These are phyloP conservation scores for Debaryomyces sp. DNA, from an alignment of 1,139 yeast genomes.

Conservation along the genomic window DNA sequence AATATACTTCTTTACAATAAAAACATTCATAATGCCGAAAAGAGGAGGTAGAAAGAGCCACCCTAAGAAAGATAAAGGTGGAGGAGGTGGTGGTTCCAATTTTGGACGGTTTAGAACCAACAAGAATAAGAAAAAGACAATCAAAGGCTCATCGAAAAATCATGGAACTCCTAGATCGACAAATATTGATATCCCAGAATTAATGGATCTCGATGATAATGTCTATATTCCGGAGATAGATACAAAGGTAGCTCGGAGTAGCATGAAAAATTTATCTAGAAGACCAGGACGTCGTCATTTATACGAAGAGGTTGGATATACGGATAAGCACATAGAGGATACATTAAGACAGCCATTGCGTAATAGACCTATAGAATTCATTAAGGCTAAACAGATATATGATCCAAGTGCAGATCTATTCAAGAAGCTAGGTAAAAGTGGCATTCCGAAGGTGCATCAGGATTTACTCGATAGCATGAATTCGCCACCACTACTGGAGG, in stretches of 20 bases:
- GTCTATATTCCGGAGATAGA: conserved; percentile 29
- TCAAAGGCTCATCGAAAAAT: conserved; percentile 26
- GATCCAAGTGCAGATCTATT: conserved; percentile 64
- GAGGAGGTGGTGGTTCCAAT: conserved; percentile 20
- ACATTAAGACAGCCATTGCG: conserved; percentile 53
- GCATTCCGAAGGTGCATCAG: conserved; percentile 8
- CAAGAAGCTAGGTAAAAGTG: conserved; percentile 26
- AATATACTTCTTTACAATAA: background rate
- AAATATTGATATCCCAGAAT: conserved; percentile 32
- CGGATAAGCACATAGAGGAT: conserved; percentile 44
- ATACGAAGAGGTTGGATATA: conserved; percentile 49
- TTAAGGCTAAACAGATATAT: conserved; percentile 64
- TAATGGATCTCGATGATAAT: conserved; percentile 44
- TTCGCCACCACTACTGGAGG: conserved; percentile 2
- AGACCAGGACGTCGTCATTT: conserved; percentile 36
- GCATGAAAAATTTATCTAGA: conserved; percentile 36
- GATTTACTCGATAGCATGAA: conserved; percentile 9
- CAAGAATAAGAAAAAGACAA: conserved; percentile 20
- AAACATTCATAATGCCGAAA: conserved; percentile 12
- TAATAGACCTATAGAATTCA: conserved; percentile 64
- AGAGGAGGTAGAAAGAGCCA: conserved; percentile 29
- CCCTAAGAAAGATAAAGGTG: conserved; percentile 23
- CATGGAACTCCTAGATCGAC: conserved; percentile 18
- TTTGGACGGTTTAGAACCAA: conserved; percentile 10
- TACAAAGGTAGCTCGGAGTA: conserved; percentile 13